phyloP scores from a whole-genome alignment of 2,329 filamentous ascomycete genomes.

The Diaporthe vaccinii region DNA sequence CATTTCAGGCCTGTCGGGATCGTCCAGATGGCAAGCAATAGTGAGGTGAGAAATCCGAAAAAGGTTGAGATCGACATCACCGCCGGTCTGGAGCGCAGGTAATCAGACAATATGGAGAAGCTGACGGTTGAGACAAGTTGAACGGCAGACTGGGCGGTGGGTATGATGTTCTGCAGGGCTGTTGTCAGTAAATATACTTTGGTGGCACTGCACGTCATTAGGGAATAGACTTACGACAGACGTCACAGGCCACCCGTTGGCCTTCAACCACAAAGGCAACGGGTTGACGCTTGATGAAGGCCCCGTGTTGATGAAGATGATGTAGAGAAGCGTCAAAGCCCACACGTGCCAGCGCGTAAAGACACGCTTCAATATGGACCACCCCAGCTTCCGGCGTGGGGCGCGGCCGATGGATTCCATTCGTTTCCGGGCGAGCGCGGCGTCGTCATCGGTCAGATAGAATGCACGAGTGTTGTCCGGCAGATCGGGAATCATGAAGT shows the following conservation, averaged over 20 bases:
- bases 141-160: constrained; percentile 55
- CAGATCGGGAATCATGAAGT: constrained; percentile 51
- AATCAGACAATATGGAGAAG: constrained; percentile 67
- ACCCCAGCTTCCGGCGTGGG: constrained; percentile 50
- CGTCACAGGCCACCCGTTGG: constrained; percentile 57
- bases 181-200: not conserved
- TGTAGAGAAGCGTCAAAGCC: constrained; percentile 52
- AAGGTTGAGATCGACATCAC: constrained; percentile 40
- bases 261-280: constrained; percentile 57
- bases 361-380: constrained; percentile 42
- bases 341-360: constrained; percentile 54
- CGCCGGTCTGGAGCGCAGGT: constrained; percentile 52
- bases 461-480: constrained; percentile 46
- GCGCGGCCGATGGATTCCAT: constrained; percentile 50
- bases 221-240: constrained; percentile 56
- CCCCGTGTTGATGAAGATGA: constrained; percentile 54
- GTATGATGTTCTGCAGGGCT: constrained; percentile 58
- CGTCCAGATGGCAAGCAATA: constrained; percentile 39
- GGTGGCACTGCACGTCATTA: not conserved
- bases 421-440: constrained; percentile 47
- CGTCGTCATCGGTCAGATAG: constrained; percentile 49
- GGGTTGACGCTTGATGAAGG: constrained; percentile 52
- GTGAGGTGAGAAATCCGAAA: constrained; percentile 39
- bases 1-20: constrained; percentile 42
- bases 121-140: constrained; percentile 64